Evolutionary conservation across 192 early-diverging fungal genomes (phyloP).

Genomic region (Allomyces macrogynus): DNA sequence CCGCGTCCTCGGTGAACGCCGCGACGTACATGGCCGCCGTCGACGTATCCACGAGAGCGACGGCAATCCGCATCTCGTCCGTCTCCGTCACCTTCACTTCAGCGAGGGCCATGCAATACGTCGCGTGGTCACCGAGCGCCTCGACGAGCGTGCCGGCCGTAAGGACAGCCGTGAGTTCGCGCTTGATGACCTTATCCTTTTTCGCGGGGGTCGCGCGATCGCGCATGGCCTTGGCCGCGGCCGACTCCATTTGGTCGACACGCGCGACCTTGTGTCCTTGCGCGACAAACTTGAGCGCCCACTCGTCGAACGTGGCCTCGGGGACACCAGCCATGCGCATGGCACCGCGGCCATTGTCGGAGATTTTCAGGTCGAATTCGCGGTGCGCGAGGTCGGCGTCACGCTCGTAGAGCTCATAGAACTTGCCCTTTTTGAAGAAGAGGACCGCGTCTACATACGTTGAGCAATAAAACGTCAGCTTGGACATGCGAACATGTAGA

Average conservation of each 20-base stretch:
- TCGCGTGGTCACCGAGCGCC: constrained; percentile 68
- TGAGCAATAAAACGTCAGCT: constrained; percentile 86
- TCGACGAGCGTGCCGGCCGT: constrained; percentile 87
- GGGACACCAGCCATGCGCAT: constrained; percentile 99
- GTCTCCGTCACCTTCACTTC: too few species aligned
- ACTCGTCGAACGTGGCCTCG: constrained; percentile 79
- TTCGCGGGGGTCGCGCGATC: constrained; percentile 33
- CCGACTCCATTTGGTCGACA: constrained; percentile 94
- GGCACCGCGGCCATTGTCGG: constrained; percentile 63
- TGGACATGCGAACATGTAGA: constrained; percentile 9
- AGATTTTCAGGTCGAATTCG: constrained; percentile 88
- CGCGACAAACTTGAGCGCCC: constrained; percentile 88
- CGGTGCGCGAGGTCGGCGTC: constrained; percentile 93
- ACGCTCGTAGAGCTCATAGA: constrained; percentile 81
- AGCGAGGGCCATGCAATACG: constrained; percentile 64
- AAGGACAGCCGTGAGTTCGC: constrained; percentile 68
- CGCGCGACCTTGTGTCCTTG: constrained; percentile 88
- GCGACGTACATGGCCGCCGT: constrained; percentile 79
- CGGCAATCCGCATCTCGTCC: constrained; percentile 28
- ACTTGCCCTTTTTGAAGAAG: neutral
- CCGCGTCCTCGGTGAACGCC: constrained; percentile 60
- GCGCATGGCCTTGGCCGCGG: constrained; percentile 80
- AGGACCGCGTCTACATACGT: neutral
- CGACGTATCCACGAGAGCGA: constrained; percentile 87
- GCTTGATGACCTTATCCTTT: constrained; percentile 58